phyloP scores from a whole-genome alignment of 2,329 filamentous ascomycete genomes.

The Lachnellula occidentalis region DNA sequence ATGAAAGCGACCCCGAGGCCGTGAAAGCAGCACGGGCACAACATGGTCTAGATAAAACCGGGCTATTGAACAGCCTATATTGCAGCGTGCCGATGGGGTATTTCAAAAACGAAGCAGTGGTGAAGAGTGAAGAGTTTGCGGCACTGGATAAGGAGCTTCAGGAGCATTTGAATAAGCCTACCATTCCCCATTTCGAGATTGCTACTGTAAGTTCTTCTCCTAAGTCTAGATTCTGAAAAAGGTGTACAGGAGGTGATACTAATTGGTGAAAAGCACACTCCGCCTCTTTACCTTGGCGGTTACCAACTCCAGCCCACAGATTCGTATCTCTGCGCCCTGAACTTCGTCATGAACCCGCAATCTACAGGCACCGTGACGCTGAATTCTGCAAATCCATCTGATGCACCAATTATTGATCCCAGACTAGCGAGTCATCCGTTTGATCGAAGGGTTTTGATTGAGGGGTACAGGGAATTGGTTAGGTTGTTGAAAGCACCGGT shows the following conservation, averaged over 20 bases:
- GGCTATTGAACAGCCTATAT: constrained; percentile 36
- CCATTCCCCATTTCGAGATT: constrained; percentile 54
- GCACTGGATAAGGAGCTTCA: constrained; percentile 40
- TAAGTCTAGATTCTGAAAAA: constrained; percentile 20
- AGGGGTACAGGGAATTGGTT: constrained; percentile 40
- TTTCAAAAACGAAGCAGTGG: constrained; percentile 39
- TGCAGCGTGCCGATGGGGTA: constrained; percentile 38
- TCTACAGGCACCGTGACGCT: constrained; percentile 58
- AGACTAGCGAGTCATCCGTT: constrained; percentile 53
- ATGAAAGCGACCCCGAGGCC: constrained; percentile 38
- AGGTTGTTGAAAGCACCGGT: constrained; percentile 38
- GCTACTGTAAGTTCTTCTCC: constrained; percentile 40
- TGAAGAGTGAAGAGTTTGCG: constrained; percentile 42
- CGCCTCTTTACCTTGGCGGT: constrained; percentile 32
- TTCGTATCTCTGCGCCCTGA: constrained; percentile 39
- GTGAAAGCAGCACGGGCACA: constrained; percentile 43
- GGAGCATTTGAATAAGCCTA: constrained; percentile 40
- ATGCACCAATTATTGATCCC: constrained; percentile 57
- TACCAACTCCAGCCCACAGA: constrained; percentile 31
- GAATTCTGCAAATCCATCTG: constrained; percentile 54
- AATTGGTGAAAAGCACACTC: constrained; percentile 15
- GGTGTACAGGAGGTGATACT: background rate
- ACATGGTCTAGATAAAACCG: constrained; percentile 40
- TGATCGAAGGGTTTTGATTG: constrained; percentile 46
- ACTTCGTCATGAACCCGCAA: constrained; percentile 50